Evolutionary conservation across 371 early-diverging fungal genomes (phyloP).

Genomic region (Phascolomyces articulosus): DNA sequence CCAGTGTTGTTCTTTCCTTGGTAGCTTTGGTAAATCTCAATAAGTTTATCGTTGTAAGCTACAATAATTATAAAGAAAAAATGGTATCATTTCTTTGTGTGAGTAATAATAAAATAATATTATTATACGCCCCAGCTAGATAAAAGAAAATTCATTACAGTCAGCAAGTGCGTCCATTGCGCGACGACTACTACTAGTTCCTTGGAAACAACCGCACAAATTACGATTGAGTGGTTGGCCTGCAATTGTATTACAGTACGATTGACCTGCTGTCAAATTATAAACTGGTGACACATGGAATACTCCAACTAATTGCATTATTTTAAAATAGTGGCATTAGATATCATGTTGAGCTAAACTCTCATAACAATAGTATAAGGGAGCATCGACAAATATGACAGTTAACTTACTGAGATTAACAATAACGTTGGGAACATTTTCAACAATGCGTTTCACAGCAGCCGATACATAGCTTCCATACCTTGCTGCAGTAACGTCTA

Average conservation of each 20-base stretch:
- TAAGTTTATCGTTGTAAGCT: conserved; percentile 16
- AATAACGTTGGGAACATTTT: conserved; percentile 11
- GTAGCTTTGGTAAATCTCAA: conserved; percentile 14
- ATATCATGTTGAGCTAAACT: no score
- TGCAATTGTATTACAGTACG: not conserved
- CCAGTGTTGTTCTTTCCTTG: not conserved
- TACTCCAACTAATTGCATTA: conserved; percentile 11
- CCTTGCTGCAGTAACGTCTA: conserved; percentile 9
- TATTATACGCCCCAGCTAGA: no score
- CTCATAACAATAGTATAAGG: no score
- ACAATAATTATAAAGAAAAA: no score
- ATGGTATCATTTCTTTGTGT: no score
- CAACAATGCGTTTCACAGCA: conserved; percentile 12
- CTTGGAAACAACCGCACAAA: not conserved
- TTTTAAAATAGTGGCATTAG: no score
- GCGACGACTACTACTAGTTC: not conserved
- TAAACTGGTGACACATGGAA: conserved; percentile 15
- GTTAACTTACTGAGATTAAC: conserved; percentile 12
- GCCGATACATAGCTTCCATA: conserved; percentile 10
- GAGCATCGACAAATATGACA: not conserved
- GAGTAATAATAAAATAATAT: no score
- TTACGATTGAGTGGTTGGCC: not conserved
- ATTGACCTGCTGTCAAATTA: not conserved
- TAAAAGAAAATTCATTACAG: not conserved
- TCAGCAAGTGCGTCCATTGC: conserved; percentile 1